These are phyloP conservation scores for Neurospora sp. DNA, from an alignment of 2,329 filamentous ascomycete species.

Conservation along the genomic window DNA sequence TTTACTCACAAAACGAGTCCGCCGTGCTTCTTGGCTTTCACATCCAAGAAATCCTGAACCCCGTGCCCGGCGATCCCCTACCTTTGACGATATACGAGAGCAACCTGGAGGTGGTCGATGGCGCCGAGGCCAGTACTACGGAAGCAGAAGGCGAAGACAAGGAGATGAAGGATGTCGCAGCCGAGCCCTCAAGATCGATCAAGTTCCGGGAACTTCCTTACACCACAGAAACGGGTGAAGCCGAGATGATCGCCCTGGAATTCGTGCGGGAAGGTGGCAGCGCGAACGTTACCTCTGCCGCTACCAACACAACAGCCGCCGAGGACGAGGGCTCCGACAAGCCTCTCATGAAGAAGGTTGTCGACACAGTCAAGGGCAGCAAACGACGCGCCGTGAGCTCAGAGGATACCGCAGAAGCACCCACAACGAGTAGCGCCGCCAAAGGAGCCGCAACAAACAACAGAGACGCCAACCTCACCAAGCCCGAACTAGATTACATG, in stretches of 20 bases:
- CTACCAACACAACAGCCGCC: slow-evolving; percentile 13
- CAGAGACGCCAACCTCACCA: slow-evolving; percentile 35
- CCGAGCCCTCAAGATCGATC: slow-evolving; percentile 41
- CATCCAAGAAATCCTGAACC: slow-evolving; percentile 44
- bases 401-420: slow-evolving; percentile 5
- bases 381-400: slow-evolving; percentile 29
- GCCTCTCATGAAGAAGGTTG: slow-evolving; percentile 24
- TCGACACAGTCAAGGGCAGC: slow-evolving; percentile 38
- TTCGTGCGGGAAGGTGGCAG: slow-evolving; percentile 72
- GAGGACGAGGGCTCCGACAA: slow-evolving; percentile 27
- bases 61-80: slow-evolving; percentile 63
- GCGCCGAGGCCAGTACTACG: slow-evolving; percentile 24
- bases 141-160: slow-evolving; percentile 41
- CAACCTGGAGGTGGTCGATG: slow-evolving; percentile 44
- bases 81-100: slow-evolving; percentile 89
- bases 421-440: slow-evolving; percentile 6
- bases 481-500: slow-evolving; percentile 52
- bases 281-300: slow-evolving; percentile 58
- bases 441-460: slow-evolving; percentile 21
- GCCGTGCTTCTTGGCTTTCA: slow-evolving; percentile 86
- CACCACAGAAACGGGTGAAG: slow-evolving; percentile 84
- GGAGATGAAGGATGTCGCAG: slow-evolving; percentile 58
- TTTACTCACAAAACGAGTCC: slow-evolving; percentile 74
- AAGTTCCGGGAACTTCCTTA: slow-evolving; percentile 79
- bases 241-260: slow-evolving; percentile 96